Evolutionary conservation across 2,329 filamentous ascomycete species (phyloP).

Genomic region (Trichoderma arundinaceum): DNA sequence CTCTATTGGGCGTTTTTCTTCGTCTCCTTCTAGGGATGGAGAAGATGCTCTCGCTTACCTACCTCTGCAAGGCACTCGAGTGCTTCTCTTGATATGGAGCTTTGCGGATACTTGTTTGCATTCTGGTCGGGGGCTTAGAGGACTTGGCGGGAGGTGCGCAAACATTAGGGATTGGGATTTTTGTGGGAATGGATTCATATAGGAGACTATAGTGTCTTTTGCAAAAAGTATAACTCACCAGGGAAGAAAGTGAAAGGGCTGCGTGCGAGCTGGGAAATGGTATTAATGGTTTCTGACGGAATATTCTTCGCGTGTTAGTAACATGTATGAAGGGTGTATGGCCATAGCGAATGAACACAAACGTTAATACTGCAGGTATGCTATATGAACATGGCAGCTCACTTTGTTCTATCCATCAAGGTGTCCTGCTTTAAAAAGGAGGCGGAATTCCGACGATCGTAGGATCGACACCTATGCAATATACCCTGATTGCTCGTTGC

Average conservation of each 20-base stretch:
- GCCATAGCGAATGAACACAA: too few species aligned
- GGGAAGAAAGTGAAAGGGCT: too few species aligned
- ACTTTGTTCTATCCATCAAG: not conserved
- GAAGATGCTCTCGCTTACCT: not conserved
- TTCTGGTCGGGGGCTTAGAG: slow-evolving; percentile 20
- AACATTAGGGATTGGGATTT: not conserved
- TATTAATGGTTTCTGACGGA: too few species aligned
- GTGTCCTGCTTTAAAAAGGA: not conserved
- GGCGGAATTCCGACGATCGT: not conserved
- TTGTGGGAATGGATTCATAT: not conserved
- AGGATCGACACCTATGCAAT: slow-evolving; percentile 3
- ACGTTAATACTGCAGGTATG: too few species aligned
- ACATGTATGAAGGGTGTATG: too few species aligned
- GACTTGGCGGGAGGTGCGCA: not conserved
- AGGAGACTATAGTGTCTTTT: too few species aligned
- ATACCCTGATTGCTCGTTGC: not conserved
- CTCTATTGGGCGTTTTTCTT: slow-evolving; percentile 7
- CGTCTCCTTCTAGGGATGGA: not conserved
- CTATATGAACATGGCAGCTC: not conserved
- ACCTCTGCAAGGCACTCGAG: not conserved
- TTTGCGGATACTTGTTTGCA: slow-evolving; percentile 26
- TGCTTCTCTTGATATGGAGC: not conserved
- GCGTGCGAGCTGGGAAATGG: too few species aligned
- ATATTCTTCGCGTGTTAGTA: too few species aligned
- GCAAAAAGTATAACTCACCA: too few species aligned